Percentiles rank a stretch among this genome's conserved stretches.
Evolutionary conservation across 2,329 filamentous ascomycete species (phyloP).

Genomic region (Verruconis gallopava): DNA sequence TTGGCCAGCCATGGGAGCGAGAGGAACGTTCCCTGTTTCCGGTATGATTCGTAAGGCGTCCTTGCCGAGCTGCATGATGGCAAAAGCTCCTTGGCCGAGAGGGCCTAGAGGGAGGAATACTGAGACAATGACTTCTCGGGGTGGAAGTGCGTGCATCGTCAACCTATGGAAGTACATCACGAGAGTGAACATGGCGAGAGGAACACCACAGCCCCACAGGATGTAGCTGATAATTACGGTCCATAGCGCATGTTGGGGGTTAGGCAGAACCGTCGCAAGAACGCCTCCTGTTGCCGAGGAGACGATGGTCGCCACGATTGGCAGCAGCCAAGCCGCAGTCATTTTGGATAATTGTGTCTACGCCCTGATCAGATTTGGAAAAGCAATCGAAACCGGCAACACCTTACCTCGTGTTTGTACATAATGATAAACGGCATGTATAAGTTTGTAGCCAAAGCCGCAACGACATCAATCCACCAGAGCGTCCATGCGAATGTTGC

Average conservation of each 20-base stretch:
- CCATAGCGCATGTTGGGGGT: constrained; percentile 41
- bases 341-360: constrained; percentile 30
- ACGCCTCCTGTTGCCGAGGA: constrained; percentile 52
- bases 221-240: constrained; percentile 55
- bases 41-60: constrained; percentile 31
- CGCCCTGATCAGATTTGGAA: neutral
- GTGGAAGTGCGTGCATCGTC: constrained; percentile 51
- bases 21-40: constrained; percentile 22
- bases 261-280: constrained; percentile 46
- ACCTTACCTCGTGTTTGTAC: neutral
- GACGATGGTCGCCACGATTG: constrained; percentile 54
- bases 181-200: constrained; percentile 48
- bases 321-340: constrained; percentile 52
- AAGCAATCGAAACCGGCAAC: neutral
- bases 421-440: constrained; percentile 2
- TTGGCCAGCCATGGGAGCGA: constrained; percentile 32
- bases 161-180: constrained; percentile 59
- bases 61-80: constrained; percentile 38
- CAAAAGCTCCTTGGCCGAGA: constrained; percentile 52
- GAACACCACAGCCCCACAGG: constrained; percentile 53
- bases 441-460: constrained; percentile 23
- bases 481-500: constrained; percentile 33
- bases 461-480: constrained; percentile 37
- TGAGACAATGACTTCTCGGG: constrained; percentile 53
- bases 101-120: constrained; percentile 56